These are phyloP conservation scores for Alternaria triticina DNA, from an alignment of 2,329 filamentous ascomycete species.

Conservation along the genomic window DNA sequence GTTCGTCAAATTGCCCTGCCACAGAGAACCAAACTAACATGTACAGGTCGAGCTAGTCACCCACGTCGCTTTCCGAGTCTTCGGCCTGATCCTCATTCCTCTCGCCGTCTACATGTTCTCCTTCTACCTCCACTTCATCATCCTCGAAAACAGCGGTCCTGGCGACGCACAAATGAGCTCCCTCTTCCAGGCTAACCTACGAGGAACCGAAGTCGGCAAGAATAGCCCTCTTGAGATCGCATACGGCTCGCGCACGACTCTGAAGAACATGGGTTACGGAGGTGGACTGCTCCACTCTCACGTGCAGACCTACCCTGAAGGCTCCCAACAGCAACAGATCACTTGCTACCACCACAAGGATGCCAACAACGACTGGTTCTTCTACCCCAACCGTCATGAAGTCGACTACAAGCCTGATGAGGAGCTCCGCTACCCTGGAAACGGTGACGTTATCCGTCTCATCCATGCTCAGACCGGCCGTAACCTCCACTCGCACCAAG, in stretches of 20 bases:
- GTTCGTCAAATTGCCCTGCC: constrained; percentile 49
- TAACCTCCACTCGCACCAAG: constrained; percentile 93
- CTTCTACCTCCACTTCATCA: constrained; percentile 92
- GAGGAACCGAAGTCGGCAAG: constrained; percentile 90
- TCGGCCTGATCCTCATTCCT: constrained; percentile 88
- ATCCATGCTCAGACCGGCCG: constrained; percentile 95
- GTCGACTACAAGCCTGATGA: constrained; percentile 74
- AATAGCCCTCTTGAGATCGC: constrained; percentile 94
- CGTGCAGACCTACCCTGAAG: constrained; percentile 93
- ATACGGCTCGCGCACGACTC: constrained; percentile 83
- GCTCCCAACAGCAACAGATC: constrained; percentile 91
- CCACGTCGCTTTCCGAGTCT: constrained; percentile 79
- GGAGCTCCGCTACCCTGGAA: constrained; percentile 74
- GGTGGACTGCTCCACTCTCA: constrained; percentile 96
- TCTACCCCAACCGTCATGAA: constrained; percentile 89
- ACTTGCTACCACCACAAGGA: constrained; percentile 99
- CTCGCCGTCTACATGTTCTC: constrained; percentile 93
- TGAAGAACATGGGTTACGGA: constrained; percentile 99
- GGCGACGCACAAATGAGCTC: constrained; percentile 99
- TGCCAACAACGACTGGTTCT: constrained; percentile 99
- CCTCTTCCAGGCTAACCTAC: constrained; percentile 95
- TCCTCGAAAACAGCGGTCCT: constrained; percentile 90
- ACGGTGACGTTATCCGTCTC: constrained; percentile 80
- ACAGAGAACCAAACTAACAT: constrained; percentile 23
- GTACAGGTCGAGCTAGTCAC: constrained; percentile 69